Conservation (phyloP, 495 filamentous ascomycete genomes). For the Bathelium albidoporum region DNA sequence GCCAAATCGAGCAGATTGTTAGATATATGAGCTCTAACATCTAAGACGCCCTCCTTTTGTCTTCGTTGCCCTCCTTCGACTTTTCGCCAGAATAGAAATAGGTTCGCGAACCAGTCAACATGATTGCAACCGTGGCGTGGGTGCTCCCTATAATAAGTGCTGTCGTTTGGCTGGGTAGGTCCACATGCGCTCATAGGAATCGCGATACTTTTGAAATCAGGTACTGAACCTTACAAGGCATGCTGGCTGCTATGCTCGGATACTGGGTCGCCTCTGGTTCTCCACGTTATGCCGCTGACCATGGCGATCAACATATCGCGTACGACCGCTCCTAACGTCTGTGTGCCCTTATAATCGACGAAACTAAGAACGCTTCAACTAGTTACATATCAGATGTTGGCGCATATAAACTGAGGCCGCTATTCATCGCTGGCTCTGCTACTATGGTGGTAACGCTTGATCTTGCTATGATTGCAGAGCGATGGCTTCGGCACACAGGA, state of each 20-base stretch:
- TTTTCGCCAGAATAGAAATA: neutral
- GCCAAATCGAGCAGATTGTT: no score
- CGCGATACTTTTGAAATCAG: no score
- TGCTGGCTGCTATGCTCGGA: slow-evolving; percentile 58
- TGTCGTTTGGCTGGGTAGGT: slow-evolving; percentile 19
- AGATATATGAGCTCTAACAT: no score
- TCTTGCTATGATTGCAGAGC: slow-evolving; percentile 67
- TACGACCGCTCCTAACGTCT: slow-evolving; percentile 36
- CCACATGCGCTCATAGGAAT: neutral
- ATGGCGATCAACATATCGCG: slow-evolving; percentile 55
- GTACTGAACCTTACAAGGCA: slow-evolving; percentile 34
- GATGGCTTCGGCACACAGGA: slow-evolving; percentile 69
- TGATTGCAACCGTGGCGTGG: slow-evolving; percentile 7
- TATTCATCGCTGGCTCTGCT: slow-evolving; percentile 73
- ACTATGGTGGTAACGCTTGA: slow-evolving; percentile 79
- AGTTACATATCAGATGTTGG: slow-evolving; percentile 55
- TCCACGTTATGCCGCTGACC: slow-evolving; percentile 58
- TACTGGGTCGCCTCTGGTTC: slow-evolving; percentile 55
- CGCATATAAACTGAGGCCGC: slow-evolving; percentile 60
- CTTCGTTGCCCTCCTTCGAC: neutral
- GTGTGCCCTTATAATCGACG: neutral
- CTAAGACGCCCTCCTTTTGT: neutral
- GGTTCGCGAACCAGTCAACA: neutral
- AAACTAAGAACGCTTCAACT: neutral
- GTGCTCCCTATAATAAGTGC: slow-evolving; percentile 20